Evolutionary conservation across 2,329 filamentous ascomycete species (phyloP), one percentile per base, ranked within the genome.

Genomic region (Calonectria multiphialidica): DNA sequence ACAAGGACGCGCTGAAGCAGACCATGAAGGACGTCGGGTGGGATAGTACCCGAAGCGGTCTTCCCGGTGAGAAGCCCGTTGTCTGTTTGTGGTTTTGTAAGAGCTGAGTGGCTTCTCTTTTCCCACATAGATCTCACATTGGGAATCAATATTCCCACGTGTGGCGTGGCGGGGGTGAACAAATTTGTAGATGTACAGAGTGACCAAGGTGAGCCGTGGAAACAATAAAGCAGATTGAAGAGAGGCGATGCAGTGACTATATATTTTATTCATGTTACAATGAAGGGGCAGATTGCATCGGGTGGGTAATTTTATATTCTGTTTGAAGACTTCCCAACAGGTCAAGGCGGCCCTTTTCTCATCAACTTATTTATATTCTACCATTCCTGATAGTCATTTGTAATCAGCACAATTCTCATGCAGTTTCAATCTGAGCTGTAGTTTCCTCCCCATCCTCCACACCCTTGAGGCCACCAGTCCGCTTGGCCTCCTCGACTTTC

Each of bases 61-160:
- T 85, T 18, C 79, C 81, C 0, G 85, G 86, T 0, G 84, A 86
- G 75, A 89, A 88, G 81, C 88, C 88, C 0, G 86, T 91, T 3
- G 88, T 92, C n/a, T 92, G 89, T 80, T 74, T 92, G 18, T 93
- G 90, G 85, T 84, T 91, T 67, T 89, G 87, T 21, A 91, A 90
- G 80, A 87, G 85, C 61, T 90, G 74, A 83, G 28, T 15, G 16
- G 9, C 18, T 23, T 16, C 44, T 16, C 40, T 15, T 25, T 18
- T 18, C 16, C 13, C 12, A 16, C 3, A 50, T 15, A 18, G 16
- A 15, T 15, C 35, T 25, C 33, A 37, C 53, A 18, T 5, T 42
- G 3, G 15, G 30, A 16, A 40, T 10, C 7, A 59, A 37, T 40
- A 9, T 40, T 40, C 16, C 15, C 21, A 40, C 10, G 35, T 3